Percentiles rank a stretch among this genome's conserved stretches.
Conservation (phyloP, 805 yeast species). For the Starmerella cellae region DNA sequence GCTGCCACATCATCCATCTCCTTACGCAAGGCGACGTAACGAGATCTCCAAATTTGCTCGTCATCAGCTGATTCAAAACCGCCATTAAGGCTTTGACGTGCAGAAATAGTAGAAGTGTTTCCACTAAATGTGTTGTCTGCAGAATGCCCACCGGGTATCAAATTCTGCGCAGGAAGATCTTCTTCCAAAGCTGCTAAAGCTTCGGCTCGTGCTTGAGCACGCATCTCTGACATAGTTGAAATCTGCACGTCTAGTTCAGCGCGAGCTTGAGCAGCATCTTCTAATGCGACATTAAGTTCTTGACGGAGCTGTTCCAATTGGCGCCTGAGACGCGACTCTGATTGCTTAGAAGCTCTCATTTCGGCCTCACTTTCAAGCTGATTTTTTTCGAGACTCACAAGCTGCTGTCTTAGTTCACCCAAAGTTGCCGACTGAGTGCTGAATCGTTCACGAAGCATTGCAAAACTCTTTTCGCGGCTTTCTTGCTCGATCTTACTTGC, state of each 20-base stretch:
- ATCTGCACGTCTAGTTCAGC: conserved; percentile 18
- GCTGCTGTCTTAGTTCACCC: conserved; percentile 7
- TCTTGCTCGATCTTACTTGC: conserved; percentile 3
- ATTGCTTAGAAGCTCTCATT: background rate
- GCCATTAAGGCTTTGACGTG: background rate
- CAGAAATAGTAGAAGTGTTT: background rate
- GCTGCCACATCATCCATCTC: conserved; percentile 59
- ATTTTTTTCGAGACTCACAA: conserved; percentile 6
- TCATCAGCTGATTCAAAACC: conserved; percentile 23
- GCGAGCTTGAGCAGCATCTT: conserved; percentile 19
- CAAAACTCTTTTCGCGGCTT: conserved; percentile 5
- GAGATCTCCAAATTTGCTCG: conserved; percentile 56
- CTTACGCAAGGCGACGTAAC: conserved; percentile 53
- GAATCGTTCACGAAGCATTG: conserved; percentile 8
- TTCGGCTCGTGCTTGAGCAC: conserved; percentile 14
- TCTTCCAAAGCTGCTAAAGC: conserved; percentile 18
- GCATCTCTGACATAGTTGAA: conserved; percentile 6
- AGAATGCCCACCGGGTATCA: too few species aligned
- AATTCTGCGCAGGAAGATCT: background rate
- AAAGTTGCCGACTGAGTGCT: conserved; percentile 4
- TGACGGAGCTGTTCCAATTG: conserved; percentile 11
- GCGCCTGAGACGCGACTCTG: conserved; percentile 4
- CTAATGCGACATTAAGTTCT: conserved; percentile 8
- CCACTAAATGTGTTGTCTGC: too few species aligned
- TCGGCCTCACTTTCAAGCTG: conserved; percentile 5